These are phyloP conservation scores for Earliella scabrosa DNA, from an alignment of 1,284 basidiomycete species.

Conservation along the genomic window DNA sequence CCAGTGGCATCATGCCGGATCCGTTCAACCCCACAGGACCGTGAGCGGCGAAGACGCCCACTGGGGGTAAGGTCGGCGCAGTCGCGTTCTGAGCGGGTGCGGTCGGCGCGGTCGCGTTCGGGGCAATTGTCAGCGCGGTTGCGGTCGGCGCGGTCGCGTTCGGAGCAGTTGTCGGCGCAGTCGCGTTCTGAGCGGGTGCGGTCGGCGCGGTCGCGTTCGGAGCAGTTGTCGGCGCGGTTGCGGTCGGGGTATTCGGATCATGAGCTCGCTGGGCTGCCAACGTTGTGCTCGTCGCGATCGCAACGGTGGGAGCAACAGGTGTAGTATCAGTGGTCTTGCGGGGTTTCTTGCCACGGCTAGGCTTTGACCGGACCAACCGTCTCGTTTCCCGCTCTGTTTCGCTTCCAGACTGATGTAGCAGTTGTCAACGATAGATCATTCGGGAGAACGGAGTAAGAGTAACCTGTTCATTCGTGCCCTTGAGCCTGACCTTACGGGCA, in stretches of 20 bases:
- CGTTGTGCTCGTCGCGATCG: no score
- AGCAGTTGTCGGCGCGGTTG: neutral
- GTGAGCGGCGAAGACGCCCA: no score
- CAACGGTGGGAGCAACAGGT: no score
- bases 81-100: neutral
- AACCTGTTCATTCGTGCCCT: neutral
- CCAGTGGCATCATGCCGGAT: no score
- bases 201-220: neutral
- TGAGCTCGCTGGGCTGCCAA: no score
- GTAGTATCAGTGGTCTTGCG: no score
- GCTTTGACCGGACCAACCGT: neutral
- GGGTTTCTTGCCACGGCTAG: no score
- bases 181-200: neutral
- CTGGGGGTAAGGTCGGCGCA: no score
- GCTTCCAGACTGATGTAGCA: neutral
- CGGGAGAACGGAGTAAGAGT: neutral
- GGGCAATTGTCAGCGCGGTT: no score
- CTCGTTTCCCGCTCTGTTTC: neutral
- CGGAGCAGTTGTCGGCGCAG: neutral
- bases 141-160: neutral
- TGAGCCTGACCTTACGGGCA: neutral
- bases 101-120: neutral
- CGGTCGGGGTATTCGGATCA: no score
- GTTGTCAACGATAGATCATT: no score
- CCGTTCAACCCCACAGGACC: no score